Conservation (phyloP, 331 rosid species). For the Quercus phellos region DNA sequence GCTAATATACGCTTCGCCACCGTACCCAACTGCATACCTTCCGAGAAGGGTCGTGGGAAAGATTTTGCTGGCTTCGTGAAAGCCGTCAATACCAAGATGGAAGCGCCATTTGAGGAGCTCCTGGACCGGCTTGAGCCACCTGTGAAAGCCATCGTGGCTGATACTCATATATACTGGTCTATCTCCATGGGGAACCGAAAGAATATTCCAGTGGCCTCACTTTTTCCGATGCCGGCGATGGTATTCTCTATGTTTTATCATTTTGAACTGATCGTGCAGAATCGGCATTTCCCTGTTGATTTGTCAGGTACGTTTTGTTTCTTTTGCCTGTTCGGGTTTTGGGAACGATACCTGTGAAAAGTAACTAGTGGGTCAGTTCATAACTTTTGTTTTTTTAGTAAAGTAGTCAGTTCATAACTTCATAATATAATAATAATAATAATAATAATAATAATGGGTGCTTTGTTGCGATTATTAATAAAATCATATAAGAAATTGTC, state of each 20-base stretch:
- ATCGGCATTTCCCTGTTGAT: neutral
- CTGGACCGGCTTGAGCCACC: conserved; percentile 39
- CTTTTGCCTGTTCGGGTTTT: no score
- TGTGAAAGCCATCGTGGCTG: conserved; percentile 25
- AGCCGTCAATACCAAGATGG: conserved; percentile 42
- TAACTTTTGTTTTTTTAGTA: no score
- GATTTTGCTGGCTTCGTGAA: conserved; percentile 30
- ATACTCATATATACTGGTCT: conserved; percentile 34
- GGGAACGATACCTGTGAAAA: no score
- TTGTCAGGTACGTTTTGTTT: neutral
- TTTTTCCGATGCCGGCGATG: conserved; percentile 42
- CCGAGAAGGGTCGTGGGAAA: conserved; percentile 22
- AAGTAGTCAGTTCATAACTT: no score
- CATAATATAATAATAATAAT: no score
- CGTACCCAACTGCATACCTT: conserved; percentile 50
- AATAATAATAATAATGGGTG: no score
- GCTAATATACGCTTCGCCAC: conserved; percentile 29
- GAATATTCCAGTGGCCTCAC: conserved; percentile 42
- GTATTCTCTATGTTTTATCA: conserved; percentile 10
- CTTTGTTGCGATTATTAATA: no score
- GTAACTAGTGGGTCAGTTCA: no score
- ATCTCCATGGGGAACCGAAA: conserved; percentile 18
- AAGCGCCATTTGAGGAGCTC: neutral
- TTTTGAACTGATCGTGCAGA: neutral
- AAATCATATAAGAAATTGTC: no score